phyloP scores from a whole-genome alignment of 345 rosid species.

The Tarenaya hassleriana region DNA sequence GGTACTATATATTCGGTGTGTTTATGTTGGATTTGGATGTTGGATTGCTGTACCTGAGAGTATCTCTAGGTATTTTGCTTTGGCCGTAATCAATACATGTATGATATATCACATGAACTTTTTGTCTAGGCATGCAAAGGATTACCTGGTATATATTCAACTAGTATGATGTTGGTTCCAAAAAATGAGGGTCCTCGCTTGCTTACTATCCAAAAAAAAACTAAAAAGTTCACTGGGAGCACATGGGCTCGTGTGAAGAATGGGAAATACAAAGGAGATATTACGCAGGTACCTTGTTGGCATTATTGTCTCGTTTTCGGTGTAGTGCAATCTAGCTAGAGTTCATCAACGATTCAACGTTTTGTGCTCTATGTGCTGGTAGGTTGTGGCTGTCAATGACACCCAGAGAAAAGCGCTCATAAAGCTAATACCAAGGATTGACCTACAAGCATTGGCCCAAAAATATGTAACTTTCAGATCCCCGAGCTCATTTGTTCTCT shows the following conservation, averaged over 20 bases:
- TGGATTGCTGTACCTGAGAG: constrained; percentile 1
- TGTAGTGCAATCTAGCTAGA: constrained; percentile 4
- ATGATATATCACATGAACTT: constrained; percentile 14
- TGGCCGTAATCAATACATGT: constrained; percentile 2
- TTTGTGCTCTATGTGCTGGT: constrained; percentile 24
- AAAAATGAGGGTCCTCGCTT: constrained; percentile 56
- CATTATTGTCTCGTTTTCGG: constrained; percentile 10
- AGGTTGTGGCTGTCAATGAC: constrained; percentile 79
- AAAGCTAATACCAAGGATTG: constrained; percentile 89
- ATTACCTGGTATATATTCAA: constrained; percentile 53
- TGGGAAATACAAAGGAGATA: constrained; percentile 94
- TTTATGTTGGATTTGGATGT: neutral
- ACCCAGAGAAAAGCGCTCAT: constrained; percentile 59
- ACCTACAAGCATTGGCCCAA: constrained; percentile 65
- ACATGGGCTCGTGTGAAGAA: constrained; percentile 84
- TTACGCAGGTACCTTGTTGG: constrained; percentile 53
- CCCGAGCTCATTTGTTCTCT: constrained; percentile 1
- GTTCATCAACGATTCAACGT: constrained; percentile 17
- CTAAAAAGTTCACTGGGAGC: constrained; percentile 46
- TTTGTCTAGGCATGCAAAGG: constrained; percentile 66
- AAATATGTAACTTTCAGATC: constrained; percentile 51
- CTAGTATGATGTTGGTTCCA: constrained; percentile 55
- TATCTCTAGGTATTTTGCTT: constrained; percentile 12
- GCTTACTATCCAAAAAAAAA: constrained; percentile 48
- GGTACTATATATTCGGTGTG: constrained; percentile 39